phyloP scores from a whole-genome alignment of 2,329 filamentous ascomycete species.

The Apiospora hydei region DNA sequence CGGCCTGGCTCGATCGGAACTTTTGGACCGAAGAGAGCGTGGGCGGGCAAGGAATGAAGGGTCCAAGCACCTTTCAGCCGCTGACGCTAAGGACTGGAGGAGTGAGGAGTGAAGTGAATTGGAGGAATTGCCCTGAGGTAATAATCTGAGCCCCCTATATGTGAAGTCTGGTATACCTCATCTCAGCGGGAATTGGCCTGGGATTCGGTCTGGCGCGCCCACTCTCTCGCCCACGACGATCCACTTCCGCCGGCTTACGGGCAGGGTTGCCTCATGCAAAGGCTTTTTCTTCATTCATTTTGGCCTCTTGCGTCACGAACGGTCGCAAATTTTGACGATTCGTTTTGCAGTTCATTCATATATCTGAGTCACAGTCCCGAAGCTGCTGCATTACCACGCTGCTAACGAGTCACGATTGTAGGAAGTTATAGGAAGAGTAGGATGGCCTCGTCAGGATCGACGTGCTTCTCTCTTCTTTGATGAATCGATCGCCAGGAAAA shows the following conservation, averaged over 20 bases:
- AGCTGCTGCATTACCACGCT: background rate
- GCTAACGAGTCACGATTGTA: background rate
- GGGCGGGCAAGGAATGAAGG: no score
- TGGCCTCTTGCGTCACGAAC: background rate
- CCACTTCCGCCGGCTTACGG: background rate
- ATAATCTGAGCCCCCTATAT: background rate
- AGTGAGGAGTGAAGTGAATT: no score
- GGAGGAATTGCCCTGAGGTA: no score
- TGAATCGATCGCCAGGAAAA: no score
- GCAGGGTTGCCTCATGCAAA: background rate
- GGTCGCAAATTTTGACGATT: background rate
- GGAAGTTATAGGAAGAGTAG: background rate
- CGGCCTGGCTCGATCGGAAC: background rate
- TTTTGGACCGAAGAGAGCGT: background rate
- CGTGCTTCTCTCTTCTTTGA: background rate
- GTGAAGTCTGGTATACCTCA: background rate
- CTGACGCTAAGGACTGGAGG: no score
- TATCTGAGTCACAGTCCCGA: background rate
- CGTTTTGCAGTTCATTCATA: no score
- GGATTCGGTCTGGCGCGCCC: background rate
- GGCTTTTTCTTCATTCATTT: no score
- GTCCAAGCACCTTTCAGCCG: no score
- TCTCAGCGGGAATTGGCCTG: background rate
- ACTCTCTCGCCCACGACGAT: background rate
- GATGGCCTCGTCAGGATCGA: background rate